These are phyloP conservation scores for Baffinella frigidus DNA, from an alignment of 208 protist species.

Conservation along the genomic window DNA sequence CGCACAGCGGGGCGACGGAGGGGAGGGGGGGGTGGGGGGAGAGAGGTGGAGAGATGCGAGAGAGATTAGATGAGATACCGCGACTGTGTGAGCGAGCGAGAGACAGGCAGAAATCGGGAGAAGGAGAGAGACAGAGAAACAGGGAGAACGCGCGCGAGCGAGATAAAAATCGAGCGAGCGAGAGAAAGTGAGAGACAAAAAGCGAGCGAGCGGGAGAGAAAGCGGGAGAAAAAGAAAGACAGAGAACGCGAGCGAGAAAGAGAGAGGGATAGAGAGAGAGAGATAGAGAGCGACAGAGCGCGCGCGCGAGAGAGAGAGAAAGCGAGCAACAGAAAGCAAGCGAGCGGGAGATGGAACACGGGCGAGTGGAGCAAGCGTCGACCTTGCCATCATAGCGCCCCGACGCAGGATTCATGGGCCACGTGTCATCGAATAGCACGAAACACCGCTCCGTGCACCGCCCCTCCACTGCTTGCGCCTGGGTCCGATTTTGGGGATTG, in stretches of 20 bases:
- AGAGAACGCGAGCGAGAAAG: background rate
- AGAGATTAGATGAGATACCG: background rate
- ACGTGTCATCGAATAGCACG: constrained; percentile 7
- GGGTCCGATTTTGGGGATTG: background rate
- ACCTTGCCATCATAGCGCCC: too few species aligned
- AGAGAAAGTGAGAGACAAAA: background rate
- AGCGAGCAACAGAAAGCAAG: background rate
- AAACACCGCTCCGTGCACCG: background rate
- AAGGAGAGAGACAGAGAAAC: background rate
- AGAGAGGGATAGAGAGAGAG: background rate
- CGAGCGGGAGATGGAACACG: background rate
- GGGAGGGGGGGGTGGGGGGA: too few species aligned
- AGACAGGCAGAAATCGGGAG: background rate
- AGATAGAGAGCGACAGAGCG: background rate
- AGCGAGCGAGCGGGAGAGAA: background rate
- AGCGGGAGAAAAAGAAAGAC: background rate
- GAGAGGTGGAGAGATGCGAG: too few species aligned
- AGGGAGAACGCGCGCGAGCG: background rate
- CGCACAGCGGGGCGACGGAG: too few species aligned
- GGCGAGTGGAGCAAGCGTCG: too few species aligned
- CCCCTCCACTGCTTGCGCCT: too few species aligned
- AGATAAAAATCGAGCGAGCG: background rate
- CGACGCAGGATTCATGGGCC: too few species aligned
- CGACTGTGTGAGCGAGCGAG: background rate
- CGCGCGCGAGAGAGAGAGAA: background rate